These are phyloP conservation scores for Tanacetum coccineum DNA, from an alignment of 129 eudicot species.

Conservation along the genomic window DNA sequence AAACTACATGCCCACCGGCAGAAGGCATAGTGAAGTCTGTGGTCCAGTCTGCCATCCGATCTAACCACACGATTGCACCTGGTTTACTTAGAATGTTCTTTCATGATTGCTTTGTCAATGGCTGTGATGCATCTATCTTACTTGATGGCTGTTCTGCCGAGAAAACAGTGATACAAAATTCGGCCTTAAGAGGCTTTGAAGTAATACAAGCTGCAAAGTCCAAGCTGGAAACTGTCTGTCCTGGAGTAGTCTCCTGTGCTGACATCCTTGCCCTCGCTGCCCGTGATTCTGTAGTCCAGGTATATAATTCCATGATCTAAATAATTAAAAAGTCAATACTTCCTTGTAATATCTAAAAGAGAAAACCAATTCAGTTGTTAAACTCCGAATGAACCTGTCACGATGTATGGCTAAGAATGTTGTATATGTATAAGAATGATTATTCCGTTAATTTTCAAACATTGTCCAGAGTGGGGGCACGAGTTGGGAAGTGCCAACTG, in stretches of 20 bases:
- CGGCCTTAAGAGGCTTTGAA: slow-evolving; percentile 66
- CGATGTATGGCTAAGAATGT: no score
- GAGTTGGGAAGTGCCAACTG: no score
- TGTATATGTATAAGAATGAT: no score
- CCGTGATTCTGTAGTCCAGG: slow-evolving; percentile 72
- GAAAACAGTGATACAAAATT: slow-evolving; percentile 61
- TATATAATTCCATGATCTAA: not conserved
- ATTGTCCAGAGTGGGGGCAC: not conserved
- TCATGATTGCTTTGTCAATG: slow-evolving; percentile 56
- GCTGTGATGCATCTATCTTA: slow-evolving; percentile 86
- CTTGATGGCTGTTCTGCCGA: slow-evolving; percentile 54
- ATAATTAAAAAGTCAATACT: no score
- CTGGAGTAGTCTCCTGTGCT: slow-evolving; percentile 78
- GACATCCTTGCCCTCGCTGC: slow-evolving; percentile 85
- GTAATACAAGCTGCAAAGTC: slow-evolving; percentile 63
- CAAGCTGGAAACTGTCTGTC: slow-evolving; percentile 60
- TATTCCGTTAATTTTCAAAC: not conserved
- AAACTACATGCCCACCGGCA: slow-evolving; percentile 34
- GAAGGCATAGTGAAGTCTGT: slow-evolving; percentile 32
- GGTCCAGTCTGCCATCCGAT: slow-evolving; percentile 31
- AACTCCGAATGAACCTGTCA: no score
- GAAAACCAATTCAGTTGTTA: no score
- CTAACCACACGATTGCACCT: slow-evolving; percentile 32
- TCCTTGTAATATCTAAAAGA: no score
- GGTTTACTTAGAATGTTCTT: slow-evolving; percentile 46